A percentile compares a stretch with the other conserved stretches of the same genome.
phyloP scores from a whole-genome alignment of 169 alveolate genomes.

The Plasmodium vivax region DNA sequence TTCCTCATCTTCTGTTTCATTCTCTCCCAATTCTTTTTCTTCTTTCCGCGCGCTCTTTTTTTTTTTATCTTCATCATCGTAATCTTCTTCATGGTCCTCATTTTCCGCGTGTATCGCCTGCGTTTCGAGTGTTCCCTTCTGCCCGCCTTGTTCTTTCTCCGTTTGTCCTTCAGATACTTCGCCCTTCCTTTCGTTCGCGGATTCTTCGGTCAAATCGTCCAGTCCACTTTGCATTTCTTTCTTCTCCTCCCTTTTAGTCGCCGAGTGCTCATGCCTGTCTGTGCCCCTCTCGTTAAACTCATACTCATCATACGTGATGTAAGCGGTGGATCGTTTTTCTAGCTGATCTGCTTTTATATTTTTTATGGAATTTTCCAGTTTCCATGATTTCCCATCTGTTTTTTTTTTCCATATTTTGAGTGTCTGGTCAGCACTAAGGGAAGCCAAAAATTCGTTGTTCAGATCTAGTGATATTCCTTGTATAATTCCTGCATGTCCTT shows the following conservation, averaged over 20 bases:
- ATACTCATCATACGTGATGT: constrained; percentile 29
- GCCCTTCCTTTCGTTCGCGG: neutral
- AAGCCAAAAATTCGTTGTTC: constrained; percentile 85
- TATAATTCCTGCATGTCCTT: constrained; percentile 88
- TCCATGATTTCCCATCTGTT: constrained; percentile 83
- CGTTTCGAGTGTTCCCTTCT: neutral
- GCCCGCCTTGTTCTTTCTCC: neutral
- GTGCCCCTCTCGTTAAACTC: constrained; percentile 30
- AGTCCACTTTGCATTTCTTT: neutral
- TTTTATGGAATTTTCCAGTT: constrained; percentile 75
- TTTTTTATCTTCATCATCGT: constrained; percentile 1
- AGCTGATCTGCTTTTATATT: constrained; percentile 66
- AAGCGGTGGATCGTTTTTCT: constrained; percentile 42
- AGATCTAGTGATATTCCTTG: constrained; percentile 88
- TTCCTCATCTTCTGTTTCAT: constrained; percentile 2
- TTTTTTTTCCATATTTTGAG: constrained; percentile 84
- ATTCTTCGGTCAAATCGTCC: constrained; percentile 2
- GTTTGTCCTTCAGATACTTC: constrained; percentile 47
- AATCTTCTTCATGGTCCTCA: constrained; percentile 47
- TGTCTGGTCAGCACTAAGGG: constrained; percentile 91
- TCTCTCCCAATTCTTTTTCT: constrained; percentile 20
- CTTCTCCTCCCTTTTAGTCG: constrained; percentile 10
- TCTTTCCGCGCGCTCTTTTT: neutral
- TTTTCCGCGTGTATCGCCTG: constrained; percentile 7
- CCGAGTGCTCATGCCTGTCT: neutral